phyloP scores from a whole-genome alignment of 2,329 filamentous ascomycete species.

The Penicillium thymicola region DNA sequence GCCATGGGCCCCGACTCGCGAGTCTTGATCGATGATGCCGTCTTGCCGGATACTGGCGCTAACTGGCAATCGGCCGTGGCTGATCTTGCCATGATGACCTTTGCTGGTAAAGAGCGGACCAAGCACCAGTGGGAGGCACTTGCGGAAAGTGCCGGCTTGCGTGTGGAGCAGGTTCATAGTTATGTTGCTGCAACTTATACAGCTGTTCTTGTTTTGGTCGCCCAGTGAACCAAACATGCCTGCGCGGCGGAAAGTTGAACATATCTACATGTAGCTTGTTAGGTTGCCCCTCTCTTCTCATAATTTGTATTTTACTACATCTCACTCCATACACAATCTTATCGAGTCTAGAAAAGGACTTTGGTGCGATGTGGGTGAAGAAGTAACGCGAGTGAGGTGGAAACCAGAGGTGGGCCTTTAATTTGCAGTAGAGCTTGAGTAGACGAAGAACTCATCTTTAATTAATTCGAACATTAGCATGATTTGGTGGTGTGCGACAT shows the following conservation, averaged over 20 bases:
- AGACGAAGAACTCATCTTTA: not conserved
- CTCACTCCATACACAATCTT: too few species aligned
- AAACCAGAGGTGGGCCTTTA: conserved; percentile 17
- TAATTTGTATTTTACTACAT: too few species aligned
- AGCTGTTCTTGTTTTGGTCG: conserved; percentile 13
- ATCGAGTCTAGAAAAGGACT: too few species aligned
- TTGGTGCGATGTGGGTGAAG: conserved; percentile 13
- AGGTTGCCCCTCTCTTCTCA: not conserved
- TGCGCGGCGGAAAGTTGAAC: not conserved
- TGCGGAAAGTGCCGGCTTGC: conserved; percentile 5
- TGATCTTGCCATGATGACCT: conserved; percentile 22
- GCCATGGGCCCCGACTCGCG: conserved; percentile 28
- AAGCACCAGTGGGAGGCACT: conserved; percentile 11
- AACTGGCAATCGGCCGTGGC: conserved; percentile 18
- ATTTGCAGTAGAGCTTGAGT: not conserved
- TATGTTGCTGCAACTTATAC: conserved; percentile 18
- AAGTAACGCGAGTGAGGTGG: not conserved
- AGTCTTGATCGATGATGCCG: conserved; percentile 46
- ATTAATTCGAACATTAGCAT: not conserved
- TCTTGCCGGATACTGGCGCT: conserved; percentile 34
- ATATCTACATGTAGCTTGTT: too few species aligned
- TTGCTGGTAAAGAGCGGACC: conserved; percentile 18
- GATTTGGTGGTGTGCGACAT: conserved; percentile 1
- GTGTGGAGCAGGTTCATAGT: conserved; percentile 17
- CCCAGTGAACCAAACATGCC: conserved; percentile 1